Evolutionary conservation across 2,329 filamentous ascomycete genomes (phyloP).

Genomic region (Xenoacremonium recifei): DNA sequence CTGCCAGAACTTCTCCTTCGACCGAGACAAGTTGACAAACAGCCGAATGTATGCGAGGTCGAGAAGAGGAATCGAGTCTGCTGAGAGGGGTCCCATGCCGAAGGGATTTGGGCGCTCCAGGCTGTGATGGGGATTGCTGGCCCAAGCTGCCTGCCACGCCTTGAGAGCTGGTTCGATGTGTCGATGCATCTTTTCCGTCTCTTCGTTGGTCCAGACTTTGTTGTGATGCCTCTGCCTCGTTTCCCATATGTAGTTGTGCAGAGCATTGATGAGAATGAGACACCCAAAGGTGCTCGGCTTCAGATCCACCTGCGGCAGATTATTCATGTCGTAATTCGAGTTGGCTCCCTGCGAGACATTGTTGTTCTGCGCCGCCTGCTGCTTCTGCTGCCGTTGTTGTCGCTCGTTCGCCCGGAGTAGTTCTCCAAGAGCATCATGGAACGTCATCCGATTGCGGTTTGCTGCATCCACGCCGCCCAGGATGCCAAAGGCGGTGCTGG

Average conservation of each 20-base stretch:
- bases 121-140: slow-evolving; percentile 79
- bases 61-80: slow-evolving; percentile 85
- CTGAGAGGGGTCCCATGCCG: slow-evolving; percentile 77
- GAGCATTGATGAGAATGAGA: slow-evolving; percentile 84
- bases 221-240: slow-evolving; percentile 87
- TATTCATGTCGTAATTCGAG: slow-evolving; percentile 23
- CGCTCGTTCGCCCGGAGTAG: slow-evolving; percentile 75
- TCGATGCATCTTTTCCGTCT: slow-evolving; percentile 93
- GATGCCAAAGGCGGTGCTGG: slow-evolving; percentile 74
- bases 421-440: slow-evolving; percentile 77
- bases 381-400: slow-evolving; percentile 54
- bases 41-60: slow-evolving; percentile 90
- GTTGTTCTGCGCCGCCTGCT: slow-evolving; percentile 18
- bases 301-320: slow-evolving; percentile 60
- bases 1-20: slow-evolving; percentile 93
- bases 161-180: slow-evolving; percentile 92
- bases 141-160: slow-evolving; percentile 93
- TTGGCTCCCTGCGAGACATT: slow-evolving; percentile 13
- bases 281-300: slow-evolving; percentile 90
- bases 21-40: slow-evolving; percentile 88
- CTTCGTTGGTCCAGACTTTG: slow-evolving; percentile 84
- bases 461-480: slow-evolving; percentile 71
- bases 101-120: slow-evolving; percentile 82
- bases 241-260: slow-evolving; percentile 99
- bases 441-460: slow-evolving; percentile 70